Base-by-base conservation (phyloP, 179 eudicot species). In the Pouteria campechiana region DNA sequence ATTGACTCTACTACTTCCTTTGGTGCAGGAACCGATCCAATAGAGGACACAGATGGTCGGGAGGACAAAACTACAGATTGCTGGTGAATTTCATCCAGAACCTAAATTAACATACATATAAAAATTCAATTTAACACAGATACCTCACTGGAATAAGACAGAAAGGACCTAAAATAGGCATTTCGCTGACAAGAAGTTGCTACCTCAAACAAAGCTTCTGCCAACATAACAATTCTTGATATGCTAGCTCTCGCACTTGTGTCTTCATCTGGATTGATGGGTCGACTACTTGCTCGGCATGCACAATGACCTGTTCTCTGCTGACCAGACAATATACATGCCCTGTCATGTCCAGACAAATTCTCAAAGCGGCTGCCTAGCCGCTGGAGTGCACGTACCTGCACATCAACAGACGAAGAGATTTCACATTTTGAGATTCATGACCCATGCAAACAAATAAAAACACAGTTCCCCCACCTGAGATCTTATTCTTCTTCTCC, bases 81-180 rank as follows among this genome's bases (percentile, higher is more conserved):
- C 90, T 86, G 98, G 71, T 90, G 98, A 82, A 90, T 90, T 75
- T 90, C 98, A 79, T 90, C 98, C 70, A 90, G 78, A 66, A 90
- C 98, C 98, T 90, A 69, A n/a, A 63, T 68, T 38, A 57, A 64
- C 43, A 51, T 57, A 55, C 14, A 48, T 46, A 44, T 37, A 53
- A 55, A 45, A 68, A 64, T 76, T 76, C 70, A 74, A 37, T 48
- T 52, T 63, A 19, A 28, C 37, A 5, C 7, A n/a, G n/a, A n/a
- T n/a, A n/a, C n/a, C n/a, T n/a, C n/a, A n/a, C n/a, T n/a, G n/a
- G 25, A 48, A 27, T 17, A 17, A 8, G 3, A 13, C 16, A 40
- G 28, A 13, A 13, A 46, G 40, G 25, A 12, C 6, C 16, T 53
- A 30, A 44, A 29, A 31, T 37, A 25, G 15, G 11, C 25, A 32